These are phyloP conservation scores for Cryptococcus sp. DNA, from an alignment of 1,284 basidiomycete genomes.

Conservation along the genomic window DNA sequence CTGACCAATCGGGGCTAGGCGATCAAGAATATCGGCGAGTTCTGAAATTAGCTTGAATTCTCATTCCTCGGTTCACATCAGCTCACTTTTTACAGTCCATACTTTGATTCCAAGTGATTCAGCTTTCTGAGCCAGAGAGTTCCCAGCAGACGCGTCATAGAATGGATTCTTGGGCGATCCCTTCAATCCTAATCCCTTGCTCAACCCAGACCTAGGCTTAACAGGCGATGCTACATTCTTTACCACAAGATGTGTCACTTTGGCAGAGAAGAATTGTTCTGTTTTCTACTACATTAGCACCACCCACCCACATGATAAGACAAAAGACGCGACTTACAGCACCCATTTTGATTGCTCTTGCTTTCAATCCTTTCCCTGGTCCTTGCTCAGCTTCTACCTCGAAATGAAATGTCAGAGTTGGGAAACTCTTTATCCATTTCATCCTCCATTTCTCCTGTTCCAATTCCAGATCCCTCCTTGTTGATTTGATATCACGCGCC, in stretches of 20 bases:
- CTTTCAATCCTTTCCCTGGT: slow-evolving; percentile 53
- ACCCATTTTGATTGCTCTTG: slow-evolving; percentile 63
- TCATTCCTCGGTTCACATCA: slow-evolving; percentile 1
- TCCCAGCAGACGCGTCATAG: slow-evolving; percentile 47
- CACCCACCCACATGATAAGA: neutral
- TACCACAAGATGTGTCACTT: slow-evolving; percentile 76
- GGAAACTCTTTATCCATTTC: slow-evolving; percentile 82
- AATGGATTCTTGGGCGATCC: slow-evolving; percentile 36
- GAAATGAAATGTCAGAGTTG: slow-evolving; percentile 78
- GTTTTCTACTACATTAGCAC: slow-evolving; percentile 54
- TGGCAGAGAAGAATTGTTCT: slow-evolving; percentile 79
- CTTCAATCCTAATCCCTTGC: slow-evolving; percentile 13
- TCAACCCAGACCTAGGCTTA: slow-evolving; percentile 50
- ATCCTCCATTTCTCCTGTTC: slow-evolving; percentile 68
- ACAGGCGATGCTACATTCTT: slow-evolving; percentile 25
- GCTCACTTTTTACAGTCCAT: slow-evolving; percentile 76
- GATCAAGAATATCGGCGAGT: slow-evolving; percentile 25
- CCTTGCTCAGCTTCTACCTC: slow-evolving; percentile 54
- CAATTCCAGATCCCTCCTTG: neutral
- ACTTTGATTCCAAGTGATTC: slow-evolving; percentile 77
- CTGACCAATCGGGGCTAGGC: slow-evolving; percentile 52
- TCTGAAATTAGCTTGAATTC: slow-evolving; percentile 21
- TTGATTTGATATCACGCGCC: no score
- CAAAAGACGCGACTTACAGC: slow-evolving; percentile 59
- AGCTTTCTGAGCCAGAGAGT: slow-evolving; percentile 69